A percentile compares a stretch with the other conserved stretches of the same genome.
These are phyloP conservation scores for Blastocystis hominis DNA, from an alignment of 352 stramenopile genomes.

Conservation along the genomic window DNA sequence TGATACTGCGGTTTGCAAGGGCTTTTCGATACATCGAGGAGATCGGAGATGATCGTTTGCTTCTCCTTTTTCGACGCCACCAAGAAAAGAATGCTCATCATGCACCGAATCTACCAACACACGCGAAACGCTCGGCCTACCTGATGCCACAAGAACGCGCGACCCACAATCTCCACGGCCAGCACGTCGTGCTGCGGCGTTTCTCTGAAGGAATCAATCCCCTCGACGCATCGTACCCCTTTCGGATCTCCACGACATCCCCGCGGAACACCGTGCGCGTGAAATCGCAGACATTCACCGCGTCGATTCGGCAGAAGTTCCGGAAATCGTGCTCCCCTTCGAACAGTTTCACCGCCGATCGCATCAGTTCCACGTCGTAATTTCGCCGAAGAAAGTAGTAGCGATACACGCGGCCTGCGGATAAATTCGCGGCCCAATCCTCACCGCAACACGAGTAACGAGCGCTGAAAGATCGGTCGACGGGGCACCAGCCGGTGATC, in stretches of 20 bases:
- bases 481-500: slow-evolving; percentile 48
- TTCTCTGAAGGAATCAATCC: not conserved
- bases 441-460: slow-evolving; percentile 42
- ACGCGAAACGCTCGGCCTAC: not conserved
- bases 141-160: slow-evolving; percentile 56
- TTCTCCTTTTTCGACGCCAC: slow-evolving; percentile 23
- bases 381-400: slow-evolving; percentile 51
- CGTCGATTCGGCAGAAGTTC: slow-evolving; percentile 56
- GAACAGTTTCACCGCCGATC: not conserved
- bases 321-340: slow-evolving; percentile 56
- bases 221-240: not conserved
- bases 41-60: not conserved
- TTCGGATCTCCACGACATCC: slow-evolving; percentile 10
- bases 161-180: slow-evolving; percentile 43
- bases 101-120: slow-evolving; percentile 50
- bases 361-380: slow-evolving; percentile 13
- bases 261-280: slow-evolving; percentile 34
- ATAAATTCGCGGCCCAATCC: not conserved
- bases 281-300: slow-evolving; percentile 51
- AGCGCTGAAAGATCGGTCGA: slow-evolving; percentile 25
- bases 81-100: slow-evolving; percentile 49
- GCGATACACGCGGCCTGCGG: slow-evolving; percentile 48
- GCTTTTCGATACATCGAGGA: slow-evolving; percentile 32
- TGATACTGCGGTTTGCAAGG: slow-evolving; percentile 52
- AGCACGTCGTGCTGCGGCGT: slow-evolving; percentile 7